Conservation (phyloP, 2,329 filamentous ascomycete genomes). For the Botrytis medusae region DNA sequence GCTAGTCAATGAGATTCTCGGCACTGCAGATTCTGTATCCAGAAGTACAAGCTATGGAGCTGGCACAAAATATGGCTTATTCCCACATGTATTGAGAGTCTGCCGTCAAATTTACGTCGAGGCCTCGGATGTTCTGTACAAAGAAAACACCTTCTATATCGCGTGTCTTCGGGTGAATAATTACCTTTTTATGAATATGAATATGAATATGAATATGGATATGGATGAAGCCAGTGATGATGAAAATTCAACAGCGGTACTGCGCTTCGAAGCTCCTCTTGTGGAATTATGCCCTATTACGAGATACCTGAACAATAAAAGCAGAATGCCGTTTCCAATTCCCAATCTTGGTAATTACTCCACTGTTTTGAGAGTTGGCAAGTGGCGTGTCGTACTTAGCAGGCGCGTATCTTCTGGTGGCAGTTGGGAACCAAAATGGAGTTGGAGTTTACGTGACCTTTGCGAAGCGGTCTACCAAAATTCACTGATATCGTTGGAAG, state of each 20-base stretch:
- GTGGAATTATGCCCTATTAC: conserved; percentile 16
- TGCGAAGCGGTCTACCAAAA: not conserved
- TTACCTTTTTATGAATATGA: not conserved
- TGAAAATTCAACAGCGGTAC: not conserved
- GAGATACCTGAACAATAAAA: conserved; percentile 4
- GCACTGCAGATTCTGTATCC: not conserved
- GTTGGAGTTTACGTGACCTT: not conserved
- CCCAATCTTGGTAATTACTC: not conserved
- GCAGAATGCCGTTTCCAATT: not conserved
- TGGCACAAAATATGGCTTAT: conserved; percentile 3
- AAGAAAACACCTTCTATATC: conserved; percentile 44
- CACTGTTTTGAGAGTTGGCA: not conserved
- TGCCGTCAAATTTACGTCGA: conserved; percentile 14
- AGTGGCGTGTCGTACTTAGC: conserved; percentile 14
- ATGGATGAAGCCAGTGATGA: not conserved
- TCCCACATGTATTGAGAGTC: conserved; percentile 26
- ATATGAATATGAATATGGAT: too few relatives aligned
- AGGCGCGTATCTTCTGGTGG: not conserved
- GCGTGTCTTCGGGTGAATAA: conserved; percentile 4
- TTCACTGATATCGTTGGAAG: not conserved
- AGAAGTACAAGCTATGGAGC: not conserved
- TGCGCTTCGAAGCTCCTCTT: not conserved
- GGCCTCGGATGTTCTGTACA: conserved; percentile 45
- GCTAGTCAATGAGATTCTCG: conserved; percentile 20
- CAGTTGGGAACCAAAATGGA: not conserved